Evolutionary conservation across 495 filamentous ascomycete genomes (phyloP), one percentile per base, ranked within the genome.

Genomic region (Xylaria telfairii): DNA sequence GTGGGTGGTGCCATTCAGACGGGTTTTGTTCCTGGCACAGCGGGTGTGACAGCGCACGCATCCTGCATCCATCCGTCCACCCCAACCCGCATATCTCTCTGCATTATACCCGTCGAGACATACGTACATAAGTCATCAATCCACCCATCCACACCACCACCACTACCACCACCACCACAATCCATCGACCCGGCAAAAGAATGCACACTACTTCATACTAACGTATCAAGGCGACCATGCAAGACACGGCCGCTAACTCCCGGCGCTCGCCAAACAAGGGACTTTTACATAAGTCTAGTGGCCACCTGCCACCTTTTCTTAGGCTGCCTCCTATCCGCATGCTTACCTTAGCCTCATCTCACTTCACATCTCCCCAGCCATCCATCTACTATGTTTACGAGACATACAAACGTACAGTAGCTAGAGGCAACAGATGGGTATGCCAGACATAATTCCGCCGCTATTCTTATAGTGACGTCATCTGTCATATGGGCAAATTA

Each of bases 1-100:
- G 68, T 70, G 68, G 68, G 60, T 69, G 68, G 68, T 70, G 68
- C 68, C 68, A 10, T 59, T 65, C 60, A 13, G 44, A 65, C 41
- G 68, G 68, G 68, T 65, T n/a, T 70, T 59, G 66, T 68, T 28
- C 61, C 51, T 70, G 68, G 64, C 19, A 34, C 60, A 54, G 68
- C 60, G 57, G 46, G 68, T 69, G 68, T 70, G 68, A 70, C 61
- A 59, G 61, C 41, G 49, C 60, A 54, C 68, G 61, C 68, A 70
- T 59, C 61, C 49, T 65, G 32, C 60, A 70, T 65, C 24, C 57
- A 42, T 39, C 67, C 57, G 26, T 28, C 67, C 67, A 67, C 17
- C 34, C 65, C 65, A 61, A 61, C 59, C 30, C 57, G 57, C 67
- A 63, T 69, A 53, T n/a, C 24, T 62, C n/a, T 47, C 17, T 69